Percentiles rank a stretch among this genome's conserved stretches.
Evolutionary conservation across 2,329 filamentous ascomycete genomes (phyloP).

Genomic region (Falciphora oryzae): DNA sequence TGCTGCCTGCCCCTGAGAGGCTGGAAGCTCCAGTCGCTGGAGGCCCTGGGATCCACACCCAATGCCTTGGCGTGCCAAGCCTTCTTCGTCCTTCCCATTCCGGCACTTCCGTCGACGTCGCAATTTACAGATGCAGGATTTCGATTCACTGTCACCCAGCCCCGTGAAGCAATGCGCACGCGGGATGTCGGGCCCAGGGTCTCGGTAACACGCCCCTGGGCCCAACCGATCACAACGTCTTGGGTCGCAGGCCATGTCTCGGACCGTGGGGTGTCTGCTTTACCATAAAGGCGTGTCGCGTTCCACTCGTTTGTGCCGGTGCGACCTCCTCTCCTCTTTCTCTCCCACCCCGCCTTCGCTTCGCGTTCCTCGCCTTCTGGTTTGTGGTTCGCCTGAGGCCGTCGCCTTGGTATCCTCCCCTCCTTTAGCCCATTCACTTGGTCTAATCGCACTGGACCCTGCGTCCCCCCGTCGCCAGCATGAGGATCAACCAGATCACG

Average conservation of each 20-base stretch:
- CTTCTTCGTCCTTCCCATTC: background rate
- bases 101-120: background rate
- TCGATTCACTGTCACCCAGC: background rate
- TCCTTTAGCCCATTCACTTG: background rate
- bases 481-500: constrained; percentile 2
- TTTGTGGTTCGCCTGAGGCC: background rate
- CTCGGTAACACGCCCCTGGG: background rate
- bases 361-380: background rate
- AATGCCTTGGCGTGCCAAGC: background rate
- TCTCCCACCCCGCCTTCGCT: background rate
- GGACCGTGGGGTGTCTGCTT: background rate
- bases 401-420: background rate
- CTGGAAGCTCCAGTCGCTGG: too few relatives aligned
- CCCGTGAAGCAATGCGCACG: background rate
- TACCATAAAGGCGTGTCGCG: constrained; percentile 1
- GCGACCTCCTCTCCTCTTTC: background rate
- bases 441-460: background rate
- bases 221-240: background rate
- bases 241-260: background rate
- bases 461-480: background rate
- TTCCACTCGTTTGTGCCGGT: background rate
- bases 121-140: background rate
- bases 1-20: too few relatives aligned
- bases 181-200: background rate
- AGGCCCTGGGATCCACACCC: background rate